phyloP scores from a whole-genome alignment of 176 grass and related monocot species.

The Leersia perrieri region DNA sequence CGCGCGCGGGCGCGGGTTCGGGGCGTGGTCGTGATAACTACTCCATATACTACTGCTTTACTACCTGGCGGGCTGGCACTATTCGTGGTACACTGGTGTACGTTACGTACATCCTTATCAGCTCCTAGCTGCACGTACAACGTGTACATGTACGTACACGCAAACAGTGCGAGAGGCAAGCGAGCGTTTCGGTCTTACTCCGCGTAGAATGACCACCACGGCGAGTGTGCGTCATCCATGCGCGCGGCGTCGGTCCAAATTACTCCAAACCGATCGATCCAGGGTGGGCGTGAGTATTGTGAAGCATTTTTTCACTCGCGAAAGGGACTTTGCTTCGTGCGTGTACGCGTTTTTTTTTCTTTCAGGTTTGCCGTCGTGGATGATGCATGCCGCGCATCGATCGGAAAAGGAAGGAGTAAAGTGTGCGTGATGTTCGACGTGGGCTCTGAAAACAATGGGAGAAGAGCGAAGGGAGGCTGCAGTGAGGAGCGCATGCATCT shows the following conservation, averaged over 20 bases:
- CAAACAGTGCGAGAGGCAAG: background rate
- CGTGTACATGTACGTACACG: background rate
- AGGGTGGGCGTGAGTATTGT: background rate
- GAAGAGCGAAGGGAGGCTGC: background rate
- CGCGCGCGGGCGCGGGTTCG: background rate
- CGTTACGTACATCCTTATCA: background rate
- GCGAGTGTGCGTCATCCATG: background rate
- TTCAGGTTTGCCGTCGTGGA: background rate
- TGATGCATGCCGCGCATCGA: background rate
- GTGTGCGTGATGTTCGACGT: background rate
- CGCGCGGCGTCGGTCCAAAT: background rate
- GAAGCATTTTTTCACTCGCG: background rate
- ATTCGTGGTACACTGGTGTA: too few relatives aligned
- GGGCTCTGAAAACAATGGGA: slow-evolving; percentile 39
- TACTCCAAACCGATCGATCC: too few relatives aligned
- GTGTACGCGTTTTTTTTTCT: background rate
- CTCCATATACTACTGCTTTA: too few relatives aligned
- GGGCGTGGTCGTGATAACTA: background rate
- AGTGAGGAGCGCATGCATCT: background rate
- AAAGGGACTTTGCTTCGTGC: background rate
- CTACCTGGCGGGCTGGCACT: background rate
- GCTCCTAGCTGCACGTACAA: too few relatives aligned
- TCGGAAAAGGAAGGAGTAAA: background rate
- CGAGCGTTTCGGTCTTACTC: background rate
- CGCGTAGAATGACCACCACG: background rate